Base-by-base conservation (phyloP, 441 rosid species). In the Rhodomyrtus psidioides region DNA sequence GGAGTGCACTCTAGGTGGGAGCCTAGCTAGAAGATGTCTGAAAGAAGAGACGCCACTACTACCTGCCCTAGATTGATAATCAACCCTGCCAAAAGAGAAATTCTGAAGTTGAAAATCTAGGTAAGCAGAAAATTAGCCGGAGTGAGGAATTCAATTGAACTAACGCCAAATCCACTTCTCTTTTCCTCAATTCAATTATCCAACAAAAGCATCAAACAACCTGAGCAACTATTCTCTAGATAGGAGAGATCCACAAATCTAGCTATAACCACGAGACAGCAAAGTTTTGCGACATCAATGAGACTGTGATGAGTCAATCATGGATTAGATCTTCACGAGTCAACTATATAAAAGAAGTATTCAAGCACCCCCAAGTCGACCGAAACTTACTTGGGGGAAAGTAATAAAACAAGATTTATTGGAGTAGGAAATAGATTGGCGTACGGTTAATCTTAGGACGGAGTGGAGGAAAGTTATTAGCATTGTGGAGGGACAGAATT, bases 1-100 rank as follows among this genome's bases (percentile, higher is more conserved):
- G 85, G 99, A 96, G 90, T 95, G 98, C 86, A 95, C 98, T 85
- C 94, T 93, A 82, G 98, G 98, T n/a, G 99, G 99, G 53, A 96
- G 93, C 84, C 92, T 92, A 88, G 95, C 98, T 84, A 96, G 88
- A 85, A 98, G 97, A 87, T 88, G 90, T 89, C 87, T 94, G 91
- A 98, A 95, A 42, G 99, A 98, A 88, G 99, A 92, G 81, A 83
- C 91, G 44, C 98, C 98, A 85, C 92, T 93, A 79, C 83, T 2
- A 51, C 93, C 85, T 75, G 94, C 95, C 91, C 90, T 93, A 59
- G 96, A 92, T 84, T 96, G 99, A 92, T 95, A 98, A n/a, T 98
- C 99, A 88, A 98, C 96, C 95, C 99, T 98, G 97, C 91, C 90
- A 93, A 89, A 85, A 87, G 76, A 60, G 34, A 55, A 75, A n/a